Evolutionary conservation across 768 basidiomycete genomes (phyloP), one percentile per base, ranked within the genome.

Genomic region (Russula olivacea): DNA sequence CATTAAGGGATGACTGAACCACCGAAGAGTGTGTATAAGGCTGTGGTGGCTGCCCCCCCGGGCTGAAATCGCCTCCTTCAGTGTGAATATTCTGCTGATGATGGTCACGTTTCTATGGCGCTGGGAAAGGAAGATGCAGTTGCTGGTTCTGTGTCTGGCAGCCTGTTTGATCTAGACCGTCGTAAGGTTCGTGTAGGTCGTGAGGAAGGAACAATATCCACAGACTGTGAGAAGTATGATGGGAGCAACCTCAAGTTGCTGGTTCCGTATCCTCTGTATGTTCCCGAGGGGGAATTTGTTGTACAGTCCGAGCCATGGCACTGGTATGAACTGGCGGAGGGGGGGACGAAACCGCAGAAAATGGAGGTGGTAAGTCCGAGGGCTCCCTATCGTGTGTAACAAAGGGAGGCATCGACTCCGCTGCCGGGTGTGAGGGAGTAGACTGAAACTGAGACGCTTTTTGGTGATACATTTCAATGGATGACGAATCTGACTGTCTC

Each of bases 311-410:
- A 25, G 43, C 47, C 40, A 55, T 69, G 52, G 67, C 59, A 8
- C 66, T 61, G 12, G 70, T 65, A 21, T 71, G 56, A 52, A 73
- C 67, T 9, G 70, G 69, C 10, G n/a, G 71, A 69, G 25, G 67
- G 17, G 70, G 70, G 15, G 72, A 64, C n/a, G 68, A 66, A 28
- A 70, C 69, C 10, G 72, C 70, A 21, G 55, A 55, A 66, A 72
- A 72, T 17, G 70, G 66, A 1, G 72, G 72, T 8, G 71, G 69
- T 30, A 66, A 56, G 19, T 69, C 70, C 54, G 64, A 65, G 34
- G 66, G 64, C 25, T 65, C 68, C 15, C 64, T 41, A 11, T 63
- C 68, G 28, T 68, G 66, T 17, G 59, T 51, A 25, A 66, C 53
- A 21, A 61, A 30, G 10, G 65, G 25, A 25, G 19, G 68, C 17